These are phyloP conservation scores for Phytophthora hybrid DNA, from an alignment of 352 stramenopile genomes.

Conservation along the genomic window DNA sequence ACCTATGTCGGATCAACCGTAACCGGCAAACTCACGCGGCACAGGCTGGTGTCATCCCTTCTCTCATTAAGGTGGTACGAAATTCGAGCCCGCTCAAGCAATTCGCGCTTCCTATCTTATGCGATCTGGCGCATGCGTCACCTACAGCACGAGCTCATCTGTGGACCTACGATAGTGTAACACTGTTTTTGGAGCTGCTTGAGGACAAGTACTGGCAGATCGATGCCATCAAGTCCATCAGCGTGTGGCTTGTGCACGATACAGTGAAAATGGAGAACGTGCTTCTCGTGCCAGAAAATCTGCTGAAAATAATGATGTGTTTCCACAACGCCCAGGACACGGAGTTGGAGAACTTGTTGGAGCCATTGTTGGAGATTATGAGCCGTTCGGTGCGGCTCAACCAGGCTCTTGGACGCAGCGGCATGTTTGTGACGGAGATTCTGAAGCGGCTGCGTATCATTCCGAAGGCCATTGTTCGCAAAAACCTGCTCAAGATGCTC, in stretches of 20 bases:
- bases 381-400: conserved; percentile 80
- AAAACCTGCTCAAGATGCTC: conserved; percentile 94
- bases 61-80: conserved; percentile 87
- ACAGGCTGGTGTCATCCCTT: conserved; percentile 91
- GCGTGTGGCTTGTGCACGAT: conserved; percentile 85
- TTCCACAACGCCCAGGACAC: conserved; percentile 76
- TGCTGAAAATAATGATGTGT: conserved; percentile 77
- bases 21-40: conserved; percentile 92
- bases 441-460: conserved; percentile 79
- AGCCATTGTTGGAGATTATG: conserved; percentile 85
- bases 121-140: conserved; percentile 92
- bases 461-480: conserved; percentile 90
- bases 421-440: conserved; percentile 89
- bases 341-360: conserved; percentile 82
- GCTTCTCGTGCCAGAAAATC: conserved; percentile 65
- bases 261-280: conserved; percentile 88
- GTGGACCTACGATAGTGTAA: conserved; percentile 83
- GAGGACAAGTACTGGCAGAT: conserved; percentile 92
- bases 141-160: conserved; percentile 83
- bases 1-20: conserved; percentile 93
- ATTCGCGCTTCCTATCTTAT: conserved; percentile 93
- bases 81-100: conserved; percentile 91
- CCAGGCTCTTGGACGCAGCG: conserved; percentile 85
- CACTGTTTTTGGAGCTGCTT: conserved; percentile 89
- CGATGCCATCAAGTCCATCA: conserved; percentile 90